Conservation (phyloP, 768 basidiomycete species). For the Cystobasidium tubakii region DNA sequence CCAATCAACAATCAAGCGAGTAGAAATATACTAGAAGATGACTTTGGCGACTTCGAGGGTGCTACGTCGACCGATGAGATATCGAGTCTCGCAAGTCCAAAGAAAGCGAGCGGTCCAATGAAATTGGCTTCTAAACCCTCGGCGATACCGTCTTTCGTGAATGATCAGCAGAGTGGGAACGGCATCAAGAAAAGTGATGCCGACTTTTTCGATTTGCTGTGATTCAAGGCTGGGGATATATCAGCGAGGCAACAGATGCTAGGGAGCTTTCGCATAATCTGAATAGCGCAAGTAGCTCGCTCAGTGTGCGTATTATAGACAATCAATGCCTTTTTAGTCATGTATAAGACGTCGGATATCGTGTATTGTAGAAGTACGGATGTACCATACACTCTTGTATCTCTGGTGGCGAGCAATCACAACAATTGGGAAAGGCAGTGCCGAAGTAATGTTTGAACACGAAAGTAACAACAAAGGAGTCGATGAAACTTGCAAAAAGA, state of each 20-base stretch:
- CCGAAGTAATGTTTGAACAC: too few species aligned
- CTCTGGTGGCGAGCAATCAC: too few species aligned
- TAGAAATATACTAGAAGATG: slow-evolving; percentile 25
- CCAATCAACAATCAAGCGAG: neutral
- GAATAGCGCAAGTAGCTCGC: too few species aligned
- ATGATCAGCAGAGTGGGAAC: neutral
- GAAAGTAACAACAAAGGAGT: too few species aligned
- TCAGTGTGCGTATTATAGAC: too few species aligned
- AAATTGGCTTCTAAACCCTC: neutral
- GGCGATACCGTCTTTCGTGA: neutral
- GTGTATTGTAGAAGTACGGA: too few species aligned
- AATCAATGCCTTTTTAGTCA: too few species aligned
- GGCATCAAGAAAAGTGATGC: slow-evolving; percentile 2
- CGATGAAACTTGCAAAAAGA: neutral
- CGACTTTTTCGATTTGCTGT: slow-evolving; percentile 26
- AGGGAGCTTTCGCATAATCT: too few species aligned
- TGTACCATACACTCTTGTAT: too few species aligned
- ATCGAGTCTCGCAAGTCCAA: neutral
- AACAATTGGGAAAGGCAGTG: too few species aligned
- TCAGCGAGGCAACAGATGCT: too few species aligned
- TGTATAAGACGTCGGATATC: too few species aligned
- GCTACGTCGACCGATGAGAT: neutral
- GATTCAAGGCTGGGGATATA: neutral
- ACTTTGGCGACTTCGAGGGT: slow-evolving; percentile 26
- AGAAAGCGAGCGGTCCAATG: slow-evolving; percentile 30